Percentiles rank a stretch among this genome's conserved stretches.
These are phyloP conservation scores for Coemansia sp. DNA, from an alignment of 192 early-diverging fungal species.

Conservation along the genomic window DNA sequence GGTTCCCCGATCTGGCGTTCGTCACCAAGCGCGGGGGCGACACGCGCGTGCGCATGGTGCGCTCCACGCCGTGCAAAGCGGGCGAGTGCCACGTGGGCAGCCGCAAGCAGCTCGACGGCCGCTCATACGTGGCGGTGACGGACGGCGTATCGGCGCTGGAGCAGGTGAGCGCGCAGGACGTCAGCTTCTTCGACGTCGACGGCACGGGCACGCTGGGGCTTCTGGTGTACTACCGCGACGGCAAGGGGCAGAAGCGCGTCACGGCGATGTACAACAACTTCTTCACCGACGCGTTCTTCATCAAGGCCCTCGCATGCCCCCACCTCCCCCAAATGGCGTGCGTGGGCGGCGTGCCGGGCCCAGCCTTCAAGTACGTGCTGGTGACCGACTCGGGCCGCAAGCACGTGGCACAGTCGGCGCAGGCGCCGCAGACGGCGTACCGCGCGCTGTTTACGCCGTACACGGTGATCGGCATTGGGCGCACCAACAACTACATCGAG, in stretches of 20 bases:
- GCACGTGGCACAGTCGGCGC: constrained; percentile 76
- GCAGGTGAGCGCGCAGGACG: constrained; percentile 57
- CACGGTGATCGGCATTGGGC: constrained; percentile 81
- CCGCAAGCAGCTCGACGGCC: constrained; percentile 51
- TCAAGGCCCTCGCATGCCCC: constrained; percentile 70
- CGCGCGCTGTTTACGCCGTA: constrained; percentile 77
- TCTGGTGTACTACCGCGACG: constrained; percentile 59
- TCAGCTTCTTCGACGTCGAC: constrained; percentile 88
- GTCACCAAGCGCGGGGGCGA: constrained; percentile 49
- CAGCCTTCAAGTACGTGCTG: constrained; percentile 85
- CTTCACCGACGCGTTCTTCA: constrained; percentile 93
- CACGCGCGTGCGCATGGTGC: constrained; percentile 64
- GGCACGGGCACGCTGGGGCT: constrained; percentile 85
- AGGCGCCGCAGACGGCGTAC: constrained; percentile 80
- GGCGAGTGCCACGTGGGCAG: constrained; percentile 40
- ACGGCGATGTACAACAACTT: constrained; percentile 82
- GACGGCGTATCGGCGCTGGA: constrained; percentile 66
- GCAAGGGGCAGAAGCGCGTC: constrained; percentile 38
- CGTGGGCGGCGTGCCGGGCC: constrained; percentile 82
- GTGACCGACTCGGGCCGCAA: constrained; percentile 75
- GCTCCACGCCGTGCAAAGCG: constrained; percentile 61
- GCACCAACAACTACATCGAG: constrained; percentile 97
- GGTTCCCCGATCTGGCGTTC: constrained; percentile 84
- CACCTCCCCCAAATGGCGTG: constrained; percentile 65
- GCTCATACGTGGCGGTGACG: constrained; percentile 64